Conservation (phyloP, 208 protist species). For the Leishmania turanica region DNA sequence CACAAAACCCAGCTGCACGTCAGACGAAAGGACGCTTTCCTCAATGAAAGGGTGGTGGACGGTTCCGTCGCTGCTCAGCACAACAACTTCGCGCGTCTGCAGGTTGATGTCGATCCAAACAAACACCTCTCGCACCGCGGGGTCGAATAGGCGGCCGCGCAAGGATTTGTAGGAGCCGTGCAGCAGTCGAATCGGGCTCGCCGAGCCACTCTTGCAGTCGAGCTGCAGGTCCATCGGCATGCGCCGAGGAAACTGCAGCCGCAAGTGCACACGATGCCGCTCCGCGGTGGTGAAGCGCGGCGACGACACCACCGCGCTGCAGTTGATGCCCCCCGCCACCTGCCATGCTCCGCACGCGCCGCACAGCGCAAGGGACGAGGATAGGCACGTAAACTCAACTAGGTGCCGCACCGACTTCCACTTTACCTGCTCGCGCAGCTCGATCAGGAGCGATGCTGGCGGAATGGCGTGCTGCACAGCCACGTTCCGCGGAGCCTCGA, state of each 20-base stretch:
- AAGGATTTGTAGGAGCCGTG: constrained; percentile 30
- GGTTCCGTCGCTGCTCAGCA: constrained; percentile 45
- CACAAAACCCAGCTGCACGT: constrained; percentile 48
- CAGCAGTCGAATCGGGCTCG: constrained; percentile 24
- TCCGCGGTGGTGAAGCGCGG: constrained; percentile 47
- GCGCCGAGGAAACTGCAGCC: constrained; percentile 38
- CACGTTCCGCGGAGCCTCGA: background rate
- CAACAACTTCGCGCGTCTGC: constrained; percentile 39
- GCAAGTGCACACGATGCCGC: constrained; percentile 59
- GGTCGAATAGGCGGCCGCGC: constrained; percentile 29
- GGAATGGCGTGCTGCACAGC: background rate
- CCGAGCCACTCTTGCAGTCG: constrained; percentile 35
- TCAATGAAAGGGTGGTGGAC: constrained; percentile 45
- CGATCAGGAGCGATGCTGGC: constrained; percentile 20
- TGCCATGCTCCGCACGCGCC: constrained; percentile 7
- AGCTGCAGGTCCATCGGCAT: constrained; percentile 46
- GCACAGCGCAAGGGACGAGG: constrained; percentile 19
- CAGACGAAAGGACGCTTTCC: constrained; percentile 23
- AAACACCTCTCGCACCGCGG: constrained; percentile 35
- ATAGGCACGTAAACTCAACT: constrained; percentile 33
- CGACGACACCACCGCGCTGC: constrained; percentile 22
- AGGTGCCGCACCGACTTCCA: constrained; percentile 28
- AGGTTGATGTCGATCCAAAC: constrained; percentile 44
- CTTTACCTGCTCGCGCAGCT: constrained; percentile 27
- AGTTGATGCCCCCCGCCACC: constrained; percentile 23